Base-by-base conservation (phyloP, 257 asterid genomes). In the Solanum chilense region DNA sequence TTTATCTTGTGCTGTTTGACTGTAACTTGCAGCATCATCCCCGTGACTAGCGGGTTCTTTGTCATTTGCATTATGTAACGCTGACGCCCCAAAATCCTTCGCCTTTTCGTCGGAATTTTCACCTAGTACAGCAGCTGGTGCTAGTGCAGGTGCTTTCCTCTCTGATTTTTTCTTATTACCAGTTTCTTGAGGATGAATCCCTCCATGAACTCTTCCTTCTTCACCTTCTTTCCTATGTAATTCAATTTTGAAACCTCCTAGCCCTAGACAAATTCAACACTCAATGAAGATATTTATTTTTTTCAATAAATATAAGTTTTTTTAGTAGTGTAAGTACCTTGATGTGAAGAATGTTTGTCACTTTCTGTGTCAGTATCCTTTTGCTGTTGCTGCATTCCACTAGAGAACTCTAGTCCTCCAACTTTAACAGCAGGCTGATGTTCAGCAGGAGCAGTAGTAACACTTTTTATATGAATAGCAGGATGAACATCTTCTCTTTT, bases 91-190 rank as follows among this genome's bases (percentile, higher is more conserved):
- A 16, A 47, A 66, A 16, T 86, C 89, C 80, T 89, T 93, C 0
- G 92, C 91, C 81, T 60, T 89, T 82, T 91, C 56, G 37, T 64
- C 91, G 13, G 91, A 88, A 64, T 92, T 89, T 66, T 90, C 93
- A 6, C 94, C 20, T 56, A 20, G 7, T 7, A n/a, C 70, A 62
- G 31, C 70, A 11, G 33, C 4, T 5, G 70, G 70, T n/a, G 70
- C 0, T n/a, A 60, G 68, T 12, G 33, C 70, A 14, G 70, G 31
- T n/a, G 12, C 12, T 62, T 62, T 62, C n/a, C 29, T 62, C 70
- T 62, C 70, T 14, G 70, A 31, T 62, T 31, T 62, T 4, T 62
- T 62, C 70, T 33, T 71, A 47, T 37, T 74, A 7, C 27, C 86
- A n/a, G 16, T 47, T 25, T 52, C 52, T 11, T 47, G 27, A 47